Conservation (phyloP, 768 basidiomycete genomes). For the Pisolithus orientalis region DNA sequence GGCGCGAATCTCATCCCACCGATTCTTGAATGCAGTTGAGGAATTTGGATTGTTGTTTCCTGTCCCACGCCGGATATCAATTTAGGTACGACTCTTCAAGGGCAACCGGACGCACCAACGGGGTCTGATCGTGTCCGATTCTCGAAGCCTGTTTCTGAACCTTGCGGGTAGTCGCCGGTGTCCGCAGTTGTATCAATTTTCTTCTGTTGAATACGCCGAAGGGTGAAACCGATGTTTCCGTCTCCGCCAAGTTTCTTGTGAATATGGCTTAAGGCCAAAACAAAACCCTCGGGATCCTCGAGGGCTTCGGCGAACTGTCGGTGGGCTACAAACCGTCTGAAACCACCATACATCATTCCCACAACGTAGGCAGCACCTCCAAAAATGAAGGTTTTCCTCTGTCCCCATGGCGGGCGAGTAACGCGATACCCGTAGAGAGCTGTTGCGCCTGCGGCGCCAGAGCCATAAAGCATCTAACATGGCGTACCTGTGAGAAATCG, state of each 20-base stretch:
- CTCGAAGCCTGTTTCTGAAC: conserved; percentile 7
- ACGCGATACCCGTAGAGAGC: conserved; percentile 20
- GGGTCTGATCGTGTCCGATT: conserved; percentile 9
- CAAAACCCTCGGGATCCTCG: conserved; percentile 26
- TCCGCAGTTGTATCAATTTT: conserved; percentile 3
- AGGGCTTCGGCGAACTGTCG: conserved; percentile 25
- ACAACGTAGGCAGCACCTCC: conserved; percentile 17
- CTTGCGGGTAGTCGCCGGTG: conserved; percentile 1
- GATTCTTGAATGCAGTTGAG: conserved; percentile 23
- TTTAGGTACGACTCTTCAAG: neutral
- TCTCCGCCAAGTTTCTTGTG: conserved; percentile 26
- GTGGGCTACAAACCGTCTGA: conserved; percentile 24
- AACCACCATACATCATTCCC: conserved; percentile 30
- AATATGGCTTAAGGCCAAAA: conserved; percentile 25
- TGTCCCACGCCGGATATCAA: neutral
- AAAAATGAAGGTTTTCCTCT: conserved; percentile 19
- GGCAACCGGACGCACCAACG: conserved; percentile 9
- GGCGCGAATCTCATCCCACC: conserved; percentile 65
- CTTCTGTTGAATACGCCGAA: conserved; percentile 20
- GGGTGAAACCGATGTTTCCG: conserved; percentile 21
- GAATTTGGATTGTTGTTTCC: neutral
- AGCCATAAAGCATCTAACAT: conserved; percentile 15
- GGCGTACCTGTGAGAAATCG: neutral
- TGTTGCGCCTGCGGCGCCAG: conserved; percentile 17
- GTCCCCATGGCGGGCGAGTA: conserved; percentile 24